phyloP scores from a whole-genome alignment of 345 rosid genomes.

The Arabis alpina region DNA sequence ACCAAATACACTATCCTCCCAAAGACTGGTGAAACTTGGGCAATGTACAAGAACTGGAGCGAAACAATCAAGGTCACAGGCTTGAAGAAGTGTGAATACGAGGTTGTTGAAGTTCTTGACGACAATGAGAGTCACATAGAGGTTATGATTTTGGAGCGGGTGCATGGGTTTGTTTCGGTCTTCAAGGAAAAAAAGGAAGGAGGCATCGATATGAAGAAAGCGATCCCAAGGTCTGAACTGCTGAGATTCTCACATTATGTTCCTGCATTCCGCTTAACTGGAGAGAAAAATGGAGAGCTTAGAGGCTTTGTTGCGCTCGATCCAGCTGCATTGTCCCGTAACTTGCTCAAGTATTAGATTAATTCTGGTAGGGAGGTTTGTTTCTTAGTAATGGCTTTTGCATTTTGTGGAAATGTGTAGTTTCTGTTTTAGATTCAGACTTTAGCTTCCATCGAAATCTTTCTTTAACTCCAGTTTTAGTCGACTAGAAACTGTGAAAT shows the following conservation, averaged over 20 bases:
- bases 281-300: slow-evolving; percentile 54
- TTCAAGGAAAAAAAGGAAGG: slow-evolving; percentile 50
- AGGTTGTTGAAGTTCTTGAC: slow-evolving; percentile 66
- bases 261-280: slow-evolving; percentile 65
- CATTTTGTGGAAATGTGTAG: slow-evolving; percentile 24
- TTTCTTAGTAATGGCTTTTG: slow-evolving; percentile 3
- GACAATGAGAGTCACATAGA: slow-evolving; percentile 40
- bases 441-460: slow-evolving; percentile 9
- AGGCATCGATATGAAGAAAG: slow-evolving; percentile 32
- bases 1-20: slow-evolving; percentile 62
- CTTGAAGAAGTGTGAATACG: slow-evolving; percentile 63
- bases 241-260: slow-evolving; percentile 79
- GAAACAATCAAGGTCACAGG: slow-evolving; percentile 45
- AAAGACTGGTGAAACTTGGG: slow-evolving; percentile 81
- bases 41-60: slow-evolving; percentile 82
- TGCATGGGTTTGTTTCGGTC: slow-evolving; percentile 58
- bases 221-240: slow-evolving; percentile 59
- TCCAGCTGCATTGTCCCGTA: slow-evolving; percentile 57
- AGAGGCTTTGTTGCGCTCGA: slow-evolving; percentile 72
- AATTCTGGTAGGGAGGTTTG: slow-evolving; percentile 9
- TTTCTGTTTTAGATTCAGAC: slow-evolving; percentile 22
- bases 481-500: slow-evolving; percentile 14
- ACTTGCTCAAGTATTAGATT: slow-evolving; percentile 29
- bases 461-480: slow-evolving; percentile 15
- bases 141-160: slow-evolving; percentile 57